Conservation (phyloP, 495 filamentous ascomycete genomes). For the Clavariopsis aquatica region DNA sequence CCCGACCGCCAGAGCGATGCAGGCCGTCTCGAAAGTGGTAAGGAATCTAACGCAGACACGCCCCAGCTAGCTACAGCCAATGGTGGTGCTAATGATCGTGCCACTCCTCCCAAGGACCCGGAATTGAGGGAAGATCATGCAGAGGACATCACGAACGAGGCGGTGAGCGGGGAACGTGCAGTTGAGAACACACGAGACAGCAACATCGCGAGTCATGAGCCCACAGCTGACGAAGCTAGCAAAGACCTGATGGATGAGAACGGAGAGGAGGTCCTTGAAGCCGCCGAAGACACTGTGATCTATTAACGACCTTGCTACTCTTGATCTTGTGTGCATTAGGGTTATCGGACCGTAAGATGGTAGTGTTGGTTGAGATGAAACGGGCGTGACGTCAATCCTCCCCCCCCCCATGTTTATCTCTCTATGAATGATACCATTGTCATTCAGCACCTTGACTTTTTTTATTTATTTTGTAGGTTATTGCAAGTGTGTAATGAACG, state of each 20-base stretch:
- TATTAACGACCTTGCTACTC: slow-evolving; percentile 31
- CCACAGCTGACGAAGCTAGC: slow-evolving; percentile 21
- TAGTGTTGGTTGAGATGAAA: background rate
- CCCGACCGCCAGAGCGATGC: background rate
- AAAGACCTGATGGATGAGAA: slow-evolving; percentile 41
- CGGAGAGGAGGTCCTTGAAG: slow-evolving; percentile 45
- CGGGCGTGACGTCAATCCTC: background rate
- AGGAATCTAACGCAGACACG: slow-evolving; percentile 23
- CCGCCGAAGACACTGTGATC: slow-evolving; percentile 48
- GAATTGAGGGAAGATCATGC: slow-evolving; percentile 30
- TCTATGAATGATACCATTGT: too few species aligned
- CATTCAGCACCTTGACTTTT: too few species aligned
- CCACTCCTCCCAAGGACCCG: slow-evolving; percentile 21
- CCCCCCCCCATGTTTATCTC: too few species aligned
- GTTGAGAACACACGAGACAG: background rate
- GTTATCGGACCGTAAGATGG: slow-evolving; percentile 8
- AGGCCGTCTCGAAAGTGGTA: slow-evolving; percentile 10
- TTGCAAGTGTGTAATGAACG: background rate
- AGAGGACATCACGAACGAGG: slow-evolving; percentile 9
- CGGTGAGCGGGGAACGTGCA: slow-evolving; percentile 26
- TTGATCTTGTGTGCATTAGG: background rate
- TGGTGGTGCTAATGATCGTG: slow-evolving; percentile 28
- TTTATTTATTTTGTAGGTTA: background rate
- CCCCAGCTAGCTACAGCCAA: slow-evolving; percentile 24
- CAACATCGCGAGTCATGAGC: slow-evolving; percentile 15